Evolutionary conservation across 2,329 filamentous ascomycete species (phyloP).

Genomic region (Lachnellula suecica): DNA sequence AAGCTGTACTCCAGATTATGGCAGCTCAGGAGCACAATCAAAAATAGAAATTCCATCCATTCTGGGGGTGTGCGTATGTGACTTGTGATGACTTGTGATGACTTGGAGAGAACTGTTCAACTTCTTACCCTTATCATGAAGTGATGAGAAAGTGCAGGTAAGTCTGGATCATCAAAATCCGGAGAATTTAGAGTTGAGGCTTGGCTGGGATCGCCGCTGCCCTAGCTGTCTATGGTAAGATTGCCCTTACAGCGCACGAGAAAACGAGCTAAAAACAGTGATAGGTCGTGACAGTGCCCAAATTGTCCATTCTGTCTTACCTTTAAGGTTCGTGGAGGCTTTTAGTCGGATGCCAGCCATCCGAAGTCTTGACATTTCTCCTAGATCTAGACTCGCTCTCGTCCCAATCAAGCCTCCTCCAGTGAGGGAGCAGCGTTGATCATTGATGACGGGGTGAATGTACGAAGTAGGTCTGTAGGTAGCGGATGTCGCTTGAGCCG

Average conservation of each 20-base stretch:
- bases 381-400: no score
- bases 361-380: background rate
- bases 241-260: background rate
- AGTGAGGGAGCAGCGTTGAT: no score
- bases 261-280: background rate
- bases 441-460: no score
- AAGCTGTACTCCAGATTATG: constrained; percentile 34
- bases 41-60: constrained; percentile 24
- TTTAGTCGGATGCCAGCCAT: background rate
- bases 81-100: background rate
- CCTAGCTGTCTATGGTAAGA: background rate
- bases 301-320: background rate
- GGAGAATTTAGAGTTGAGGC: background rate
- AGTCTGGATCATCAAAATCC: background rate
- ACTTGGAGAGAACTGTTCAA: background rate
- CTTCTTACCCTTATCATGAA: background rate
- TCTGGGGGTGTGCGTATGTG: background rate
- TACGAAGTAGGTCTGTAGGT: no score
- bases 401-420: no score
- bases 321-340: background rate
- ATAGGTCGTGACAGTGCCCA: background rate
- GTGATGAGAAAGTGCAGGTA: background rate
- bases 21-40: constrained; percentile 32
- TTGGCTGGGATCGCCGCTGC: background rate
- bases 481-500: no score